Evolutionary conservation across 805 yeast genomes (phyloP), one percentile per base, ranked within the genome.

Genomic region (Yarrowia sp.): DNA sequence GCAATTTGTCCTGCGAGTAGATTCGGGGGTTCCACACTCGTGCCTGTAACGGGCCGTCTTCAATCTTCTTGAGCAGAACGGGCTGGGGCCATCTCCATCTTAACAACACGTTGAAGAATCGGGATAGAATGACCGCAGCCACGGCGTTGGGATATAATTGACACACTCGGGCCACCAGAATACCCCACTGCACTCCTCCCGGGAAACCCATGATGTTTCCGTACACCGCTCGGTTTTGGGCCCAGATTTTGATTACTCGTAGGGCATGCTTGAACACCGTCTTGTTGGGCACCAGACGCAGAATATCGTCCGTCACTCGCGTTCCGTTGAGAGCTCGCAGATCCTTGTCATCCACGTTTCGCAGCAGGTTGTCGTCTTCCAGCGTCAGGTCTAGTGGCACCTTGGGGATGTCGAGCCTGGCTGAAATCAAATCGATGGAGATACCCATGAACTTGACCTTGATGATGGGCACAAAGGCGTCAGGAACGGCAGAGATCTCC

Each of bases 131-230:
- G 2, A 90, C 92, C 0, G 98, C 91, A 70, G 97, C 88, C 13
- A 92, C 96, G 0, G 98, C 96, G 78, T 94, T 94, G 10, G 99
- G 99, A 76, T 94, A 95, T 63, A 95, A 79, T 77, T 95, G 99
- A 78, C 99, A 95, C 36, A 95, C 92, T 73, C 99, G 84, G 1
- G 98, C 99, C n/a, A 93, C 98, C 47, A 95, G 78, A 98, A 95
- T 95, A 0, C 99, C 99, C 99, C 99, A 95, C 0, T 99, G 99
- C 60, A 95, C 99, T 78, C 99, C 99, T 74, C 99, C 99, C 0
- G 98, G 99, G 78, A 94, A 95, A 0, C 99, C 99, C 83, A 89
- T 91, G 53, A 95, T 89, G 75, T 95, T 95, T 8, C 91, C 98
- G 78, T 95, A 95, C 15, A 95, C 86, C 0, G 97, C 98, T 63